Base-by-base conservation (phyloP, 2,329 filamentous ascomycete genomes). In the Pleoardoris graminearum region DNA sequence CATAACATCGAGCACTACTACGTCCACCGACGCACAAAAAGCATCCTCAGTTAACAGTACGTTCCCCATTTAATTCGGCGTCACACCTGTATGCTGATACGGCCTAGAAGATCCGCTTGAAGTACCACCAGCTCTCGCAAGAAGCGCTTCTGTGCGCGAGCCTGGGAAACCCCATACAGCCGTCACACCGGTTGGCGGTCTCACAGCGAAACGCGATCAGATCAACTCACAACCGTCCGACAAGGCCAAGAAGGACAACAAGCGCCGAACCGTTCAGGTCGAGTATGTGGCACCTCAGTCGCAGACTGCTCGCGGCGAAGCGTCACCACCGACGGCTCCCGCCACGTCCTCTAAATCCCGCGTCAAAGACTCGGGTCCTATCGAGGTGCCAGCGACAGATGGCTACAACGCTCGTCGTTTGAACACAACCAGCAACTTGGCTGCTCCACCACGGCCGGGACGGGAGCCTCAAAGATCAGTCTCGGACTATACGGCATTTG, bases 241-340 rank as follows among this genome's bases (percentile, higher is more conserved):
- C 25, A 86, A 86, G 65, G 82, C 84, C 36, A 89, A 89, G 71
- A 76, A 81, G 7, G 75, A 79, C 70, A 88, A 88, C 65, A 97
- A 97, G 76, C 86, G 94, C 51, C 85, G 92, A 63, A 99, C 94
- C 0, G 91, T 99, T 0, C 94, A 99, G 76, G 90, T 99, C 55
- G 94, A 99, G 77, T 99, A 99, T 73, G 94, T 97, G 51, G 89
- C 92, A 17, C 94, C 94, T 21, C 86, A 87, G 22, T 95, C 91
- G 5, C 86, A 93, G 68, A 97, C 93, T 0, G 83, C 87, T 57
- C 85, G 93, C 59, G 91, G 89, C 25, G 84, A 84, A 50, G 58
- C 70, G 29, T 74, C 72, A 22, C 72, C 75, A 19, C 63, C 69
- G 43, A 56, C 62, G 17, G 73, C 71, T 48, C 57, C 60, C 45